These are phyloP conservation scores for Cinnamomum chago DNA, from an alignment of 164 flowering plant species.

Conservation along the genomic window DNA sequence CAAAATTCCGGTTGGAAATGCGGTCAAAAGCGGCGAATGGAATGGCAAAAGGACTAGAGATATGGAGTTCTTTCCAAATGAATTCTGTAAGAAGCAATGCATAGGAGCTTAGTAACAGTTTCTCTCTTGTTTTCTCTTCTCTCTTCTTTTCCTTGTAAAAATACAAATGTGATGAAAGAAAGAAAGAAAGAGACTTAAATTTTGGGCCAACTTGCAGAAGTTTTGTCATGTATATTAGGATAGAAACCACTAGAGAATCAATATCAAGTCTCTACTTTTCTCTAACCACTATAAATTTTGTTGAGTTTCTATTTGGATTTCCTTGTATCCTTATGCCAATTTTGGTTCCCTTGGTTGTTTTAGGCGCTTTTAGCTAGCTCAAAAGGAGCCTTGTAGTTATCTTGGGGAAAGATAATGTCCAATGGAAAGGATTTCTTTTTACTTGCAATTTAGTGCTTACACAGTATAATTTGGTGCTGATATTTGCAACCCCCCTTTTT, in stretches of 20 bases:
- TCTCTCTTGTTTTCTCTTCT: not conserved
- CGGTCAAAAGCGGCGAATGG: conserved; percentile 12
- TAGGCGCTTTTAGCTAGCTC: not conserved
- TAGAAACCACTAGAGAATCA: not conserved
- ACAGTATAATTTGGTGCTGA: not conserved
- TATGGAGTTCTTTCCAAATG: conserved; percentile 42
- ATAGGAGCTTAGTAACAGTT: conserved; percentile 40
- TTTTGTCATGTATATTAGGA: not conserved
- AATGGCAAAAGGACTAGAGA: conserved; percentile 45
- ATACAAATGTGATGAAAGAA: not conserved
- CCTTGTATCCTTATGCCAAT: not conserved
- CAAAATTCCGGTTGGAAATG: conserved; percentile 27
- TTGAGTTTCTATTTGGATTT: not conserved
- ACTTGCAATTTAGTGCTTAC: not conserved
- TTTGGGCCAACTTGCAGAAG: conserved; percentile 1
- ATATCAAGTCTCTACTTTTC: not conserved
- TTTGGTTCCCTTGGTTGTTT: not conserved
- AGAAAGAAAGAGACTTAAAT: not conserved
- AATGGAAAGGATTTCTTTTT: not conserved
- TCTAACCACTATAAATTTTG: not conserved
- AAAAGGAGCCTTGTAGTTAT: not conserved
- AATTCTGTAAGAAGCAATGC: conserved; percentile 53
- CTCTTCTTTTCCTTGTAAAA: no score
- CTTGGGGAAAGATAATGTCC: not conserved
- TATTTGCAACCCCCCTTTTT: not conserved